A percentile compares a stretch with the other conserved stretches of the same genome.
phyloP scores from a whole-genome alignment of 2,329 filamentous ascomycete genomes.

The Pezicula neosporulosa region DNA sequence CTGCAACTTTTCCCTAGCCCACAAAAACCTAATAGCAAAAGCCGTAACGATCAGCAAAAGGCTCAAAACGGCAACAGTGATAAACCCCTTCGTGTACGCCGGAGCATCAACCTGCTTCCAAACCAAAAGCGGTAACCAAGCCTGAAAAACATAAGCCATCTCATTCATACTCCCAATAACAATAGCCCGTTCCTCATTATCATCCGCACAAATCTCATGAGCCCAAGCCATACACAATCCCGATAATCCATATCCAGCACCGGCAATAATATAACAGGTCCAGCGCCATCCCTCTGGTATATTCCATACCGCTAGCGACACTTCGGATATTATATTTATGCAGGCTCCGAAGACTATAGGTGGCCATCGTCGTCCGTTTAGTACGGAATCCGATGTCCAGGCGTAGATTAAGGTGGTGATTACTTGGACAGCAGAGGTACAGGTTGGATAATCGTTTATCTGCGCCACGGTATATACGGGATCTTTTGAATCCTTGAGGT shows the following conservation, averaged over 20 bases:
- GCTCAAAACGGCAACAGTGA: conserved; percentile 49
- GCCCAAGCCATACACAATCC: conserved; percentile 50
- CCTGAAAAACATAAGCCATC: conserved; percentile 66
- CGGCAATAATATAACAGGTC: conserved; percentile 56
- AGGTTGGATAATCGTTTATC: conserved; percentile 53
- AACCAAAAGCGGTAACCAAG: conserved; percentile 64
- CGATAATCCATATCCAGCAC: conserved; percentile 41
- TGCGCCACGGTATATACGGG: conserved; percentile 26
- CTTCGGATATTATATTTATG: conserved; percentile 40
- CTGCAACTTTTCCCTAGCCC: conserved; percentile 6
- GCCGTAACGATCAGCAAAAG: conserved; percentile 18
- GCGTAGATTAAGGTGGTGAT: conserved; percentile 60
- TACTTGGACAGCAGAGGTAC: conserved; percentile 45
- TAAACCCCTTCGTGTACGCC: conserved; percentile 56
- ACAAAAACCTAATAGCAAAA: conserved; percentile 7
- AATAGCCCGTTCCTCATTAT: conserved; percentile 64
- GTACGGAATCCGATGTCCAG: conserved; percentile 60
- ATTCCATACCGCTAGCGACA: conserved; percentile 44
- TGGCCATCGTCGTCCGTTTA: conserved; percentile 59
- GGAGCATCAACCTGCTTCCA: conserved; percentile 65
- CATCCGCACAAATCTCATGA: conserved; percentile 49
- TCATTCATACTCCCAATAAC: conserved; percentile 66
- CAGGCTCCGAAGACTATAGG: conserved; percentile 53
- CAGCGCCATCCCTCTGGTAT: conserved; percentile 56
- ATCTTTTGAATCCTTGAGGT: conserved; percentile 5